phyloP scores from a whole-genome alignment of 257 asterid genomes.

The Solanum okadae region DNA sequence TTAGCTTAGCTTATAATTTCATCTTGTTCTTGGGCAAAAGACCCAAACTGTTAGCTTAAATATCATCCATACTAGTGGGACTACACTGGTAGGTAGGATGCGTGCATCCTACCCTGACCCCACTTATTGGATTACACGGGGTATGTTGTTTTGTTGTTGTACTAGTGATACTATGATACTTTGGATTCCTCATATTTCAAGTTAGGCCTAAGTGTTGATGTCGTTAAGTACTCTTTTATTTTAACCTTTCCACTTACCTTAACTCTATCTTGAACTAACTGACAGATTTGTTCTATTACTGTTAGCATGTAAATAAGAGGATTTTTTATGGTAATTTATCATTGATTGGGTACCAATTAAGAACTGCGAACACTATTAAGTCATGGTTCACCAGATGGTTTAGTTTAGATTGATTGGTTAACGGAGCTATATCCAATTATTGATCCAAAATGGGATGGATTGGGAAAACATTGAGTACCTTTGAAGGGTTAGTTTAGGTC shows the following conservation, averaged over 20 bases:
- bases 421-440: background rate
- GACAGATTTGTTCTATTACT: background rate
- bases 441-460: background rate
- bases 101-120: background rate
- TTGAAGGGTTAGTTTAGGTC: background rate
- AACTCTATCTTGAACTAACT: background rate
- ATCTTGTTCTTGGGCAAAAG: background rate
- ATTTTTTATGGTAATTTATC: background rate
- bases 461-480: background rate
- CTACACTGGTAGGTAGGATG: background rate
- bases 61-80: background rate
- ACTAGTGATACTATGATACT: background rate
- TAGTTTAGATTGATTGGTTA: background rate
- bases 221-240: background rate
- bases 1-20: background rate
- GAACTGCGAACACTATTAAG: background rate
- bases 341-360: background rate
- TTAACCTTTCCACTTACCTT: background rate
- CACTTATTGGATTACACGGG: background rate
- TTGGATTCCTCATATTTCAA: background rate
- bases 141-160: background rate
- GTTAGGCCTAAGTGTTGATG: background rate
- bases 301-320: background rate
- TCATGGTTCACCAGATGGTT: background rate
- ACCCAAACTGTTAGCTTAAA: background rate